Evolutionary conservation across 2,329 filamentous ascomycete species (phyloP).

Genomic region (Zymoseptoria passerinii): DNA sequence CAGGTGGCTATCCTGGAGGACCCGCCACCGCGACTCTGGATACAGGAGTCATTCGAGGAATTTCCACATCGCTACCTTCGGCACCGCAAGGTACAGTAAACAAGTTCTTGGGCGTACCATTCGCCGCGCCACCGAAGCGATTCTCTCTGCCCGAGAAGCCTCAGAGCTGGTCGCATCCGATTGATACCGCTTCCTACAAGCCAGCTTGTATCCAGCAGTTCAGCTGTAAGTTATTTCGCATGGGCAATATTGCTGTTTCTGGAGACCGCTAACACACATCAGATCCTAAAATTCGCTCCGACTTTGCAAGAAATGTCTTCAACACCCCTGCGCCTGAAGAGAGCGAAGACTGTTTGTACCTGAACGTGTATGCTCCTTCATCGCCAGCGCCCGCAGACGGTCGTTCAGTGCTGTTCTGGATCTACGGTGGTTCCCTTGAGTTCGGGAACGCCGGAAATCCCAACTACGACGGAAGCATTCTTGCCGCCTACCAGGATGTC

Average conservation of each 20-base stretch:
- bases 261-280: background rate
- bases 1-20: constrained; percentile 9
- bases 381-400: constrained; percentile 22
- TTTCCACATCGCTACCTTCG: constrained; percentile 22
- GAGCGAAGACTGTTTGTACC: constrained; percentile 30
- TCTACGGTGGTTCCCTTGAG: constrained; percentile 28
- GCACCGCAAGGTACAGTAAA: constrained; percentile 26
- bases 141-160: constrained; percentile 25
- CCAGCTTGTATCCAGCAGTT: constrained; percentile 31
- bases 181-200: constrained; percentile 25
- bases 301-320: constrained; percentile 27
- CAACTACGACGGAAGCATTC: constrained; percentile 27
- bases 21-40: constrained; percentile 25
- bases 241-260: background rate
- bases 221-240: constrained; percentile 3
- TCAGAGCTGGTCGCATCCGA: constrained; percentile 8
- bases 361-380: constrained; percentile 30
- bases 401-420: constrained; percentile 29
- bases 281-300: constrained; percentile 22
- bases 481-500: constrained; percentile 30
- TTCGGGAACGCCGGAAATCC: constrained; percentile 27
- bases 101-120: constrained; percentile 30
- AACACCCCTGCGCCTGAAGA: constrained; percentile 27
- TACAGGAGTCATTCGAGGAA: constrained; percentile 23
- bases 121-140: constrained; percentile 27